A percentile compares a stretch with the other conserved stretches of the same genome.
Conservation (phyloP, 2,329 filamentous ascomycete species). For the Coniella lustricola region DNA sequence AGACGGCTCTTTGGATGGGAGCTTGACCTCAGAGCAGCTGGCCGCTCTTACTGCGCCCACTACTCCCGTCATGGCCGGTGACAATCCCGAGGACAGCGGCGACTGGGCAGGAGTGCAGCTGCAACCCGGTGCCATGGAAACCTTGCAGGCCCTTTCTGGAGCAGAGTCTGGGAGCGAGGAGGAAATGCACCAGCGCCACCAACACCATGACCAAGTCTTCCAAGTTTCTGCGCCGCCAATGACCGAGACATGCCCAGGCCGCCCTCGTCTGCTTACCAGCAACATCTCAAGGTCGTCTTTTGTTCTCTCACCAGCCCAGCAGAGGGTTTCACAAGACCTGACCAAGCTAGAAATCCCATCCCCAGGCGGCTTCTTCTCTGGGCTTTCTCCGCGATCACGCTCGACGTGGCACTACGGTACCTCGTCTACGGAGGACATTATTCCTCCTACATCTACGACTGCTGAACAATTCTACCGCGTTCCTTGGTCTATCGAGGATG, state of each 20-base stretch:
- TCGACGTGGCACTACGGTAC: conserved; percentile 68
- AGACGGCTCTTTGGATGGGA: conserved; percentile 87
- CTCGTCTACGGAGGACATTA: conserved; percentile 42
- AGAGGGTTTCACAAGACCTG: conserved; percentile 60
- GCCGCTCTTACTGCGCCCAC: conserved; percentile 76
- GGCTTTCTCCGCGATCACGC: conserved; percentile 66
- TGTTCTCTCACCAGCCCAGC: conserved; percentile 41
- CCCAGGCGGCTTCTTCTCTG: conserved; percentile 85
- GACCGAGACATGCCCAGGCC: conserved; percentile 47
- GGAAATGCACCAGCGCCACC: conserved; percentile 44
- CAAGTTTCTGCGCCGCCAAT: conserved; percentile 40
- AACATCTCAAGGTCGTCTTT: conserved; percentile 26
- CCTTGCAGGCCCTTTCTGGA: conserved; percentile 65
- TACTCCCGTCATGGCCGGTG: conserved; percentile 64
- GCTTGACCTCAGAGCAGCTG: conserved; percentile 80
- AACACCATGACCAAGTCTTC: conserved; percentile 40
- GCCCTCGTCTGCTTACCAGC: conserved; percentile 41
- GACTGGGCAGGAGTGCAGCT: conserved; percentile 70
- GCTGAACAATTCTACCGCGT: conserved; percentile 86
- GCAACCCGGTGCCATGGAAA: conserved; percentile 73
- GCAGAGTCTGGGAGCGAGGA: conserved; percentile 46
- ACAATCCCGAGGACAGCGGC: conserved; percentile 46
- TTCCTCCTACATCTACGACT: conserved; percentile 76
- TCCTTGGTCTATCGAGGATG: conserved; percentile 57
- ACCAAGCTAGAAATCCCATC: conserved; percentile 84